These are phyloP conservation scores for Wickerhamomyces hampshirensis DNA, from an alignment of 805 yeast species.

Conservation along the genomic window DNA sequence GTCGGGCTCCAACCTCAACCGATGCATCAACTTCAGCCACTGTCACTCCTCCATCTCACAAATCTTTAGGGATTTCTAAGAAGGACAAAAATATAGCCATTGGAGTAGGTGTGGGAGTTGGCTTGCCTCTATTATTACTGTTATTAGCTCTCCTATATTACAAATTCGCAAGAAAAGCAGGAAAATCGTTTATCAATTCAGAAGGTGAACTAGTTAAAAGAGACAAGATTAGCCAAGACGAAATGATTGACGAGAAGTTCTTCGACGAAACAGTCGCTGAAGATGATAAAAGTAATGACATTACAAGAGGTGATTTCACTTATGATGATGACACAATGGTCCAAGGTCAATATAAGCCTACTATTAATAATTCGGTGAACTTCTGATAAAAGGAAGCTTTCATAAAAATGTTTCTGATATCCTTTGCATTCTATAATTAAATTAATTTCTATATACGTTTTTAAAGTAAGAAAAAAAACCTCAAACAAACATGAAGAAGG, in stretches of 20 bases:
- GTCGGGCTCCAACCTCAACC: not conserved
- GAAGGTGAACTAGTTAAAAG: slow-evolving; percentile 24
- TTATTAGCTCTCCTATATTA: slow-evolving; percentile 5
- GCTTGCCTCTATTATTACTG: slow-evolving; percentile 7
- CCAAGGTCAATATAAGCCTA: slow-evolving; percentile 4
- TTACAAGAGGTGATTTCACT: slow-evolving; percentile 3
- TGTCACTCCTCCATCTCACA: slow-evolving; percentile 20
- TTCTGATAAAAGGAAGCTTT: too few relatives aligned
- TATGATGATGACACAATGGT: slow-evolving; percentile 19
- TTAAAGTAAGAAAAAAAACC: too few relatives aligned
- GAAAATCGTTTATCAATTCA: slow-evolving; percentile 19
- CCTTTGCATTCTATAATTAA: too few relatives aligned
- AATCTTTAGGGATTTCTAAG: slow-evolving; percentile 37
- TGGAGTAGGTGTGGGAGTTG: slow-evolving; percentile 57
- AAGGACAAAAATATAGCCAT: slow-evolving; percentile 47
- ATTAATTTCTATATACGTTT: too few relatives aligned
- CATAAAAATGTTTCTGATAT: too few relatives aligned
- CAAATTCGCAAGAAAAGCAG: slow-evolving; percentile 8
- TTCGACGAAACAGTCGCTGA: slow-evolving; percentile 25
- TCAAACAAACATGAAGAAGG: too few relatives aligned
- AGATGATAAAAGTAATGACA: slow-evolving; percentile 3
- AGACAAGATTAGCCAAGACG: slow-evolving; percentile 15
- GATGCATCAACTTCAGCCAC: slow-evolving; percentile 7
- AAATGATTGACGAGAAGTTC: slow-evolving; percentile 24
- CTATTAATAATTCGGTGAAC: slow-evolving; percentile 12